Percentiles rank a stretch among this genome's conserved stretches.
Conservation (phyloP, 2,329 filamentous ascomycete genomes). For the Colletotrichum scovillei region DNA sequence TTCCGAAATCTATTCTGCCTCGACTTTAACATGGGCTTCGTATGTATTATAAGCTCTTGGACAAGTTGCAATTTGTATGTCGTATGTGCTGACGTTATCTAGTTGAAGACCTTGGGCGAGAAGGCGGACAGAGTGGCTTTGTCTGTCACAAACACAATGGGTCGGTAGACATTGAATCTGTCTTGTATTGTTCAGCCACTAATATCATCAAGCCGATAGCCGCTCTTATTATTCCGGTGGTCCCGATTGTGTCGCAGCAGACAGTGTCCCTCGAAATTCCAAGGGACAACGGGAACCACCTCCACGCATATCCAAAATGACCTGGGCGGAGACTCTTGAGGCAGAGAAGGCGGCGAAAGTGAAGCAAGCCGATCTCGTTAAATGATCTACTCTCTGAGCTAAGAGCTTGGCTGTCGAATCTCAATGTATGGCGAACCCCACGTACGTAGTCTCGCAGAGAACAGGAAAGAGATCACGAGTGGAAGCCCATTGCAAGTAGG, state of each 20-base stretch:
- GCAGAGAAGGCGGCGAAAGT: neutral
- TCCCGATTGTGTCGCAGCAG: neutral
- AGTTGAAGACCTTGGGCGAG: neutral
- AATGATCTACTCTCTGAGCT: neutral
- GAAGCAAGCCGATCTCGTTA: neutral
- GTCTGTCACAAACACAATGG: neutral
- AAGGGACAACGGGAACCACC: slow-evolving; percentile 16
- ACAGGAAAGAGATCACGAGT: no score
- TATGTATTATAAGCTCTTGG: neutral
- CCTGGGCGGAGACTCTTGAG: slow-evolving; percentile 8
- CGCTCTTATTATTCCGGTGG: neutral
- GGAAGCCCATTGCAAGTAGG: no score
- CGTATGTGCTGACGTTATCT: neutral
- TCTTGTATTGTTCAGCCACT: fast-evolving
- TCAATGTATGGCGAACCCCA: no score
- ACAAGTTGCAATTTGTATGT: no score
- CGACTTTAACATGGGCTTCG: neutral
- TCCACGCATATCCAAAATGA: slow-evolving; percentile 20
- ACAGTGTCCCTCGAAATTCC: neutral
- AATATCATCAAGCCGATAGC: neutral
- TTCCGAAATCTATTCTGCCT: no score
- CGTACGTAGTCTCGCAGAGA: no score
- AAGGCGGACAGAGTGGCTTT: neutral
- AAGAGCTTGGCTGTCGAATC: neutral
- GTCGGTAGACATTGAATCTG: neutral